Evolutionary conservation across 345 rosid genomes (phyloP).

Genomic region (Brassica nigra): DNA sequence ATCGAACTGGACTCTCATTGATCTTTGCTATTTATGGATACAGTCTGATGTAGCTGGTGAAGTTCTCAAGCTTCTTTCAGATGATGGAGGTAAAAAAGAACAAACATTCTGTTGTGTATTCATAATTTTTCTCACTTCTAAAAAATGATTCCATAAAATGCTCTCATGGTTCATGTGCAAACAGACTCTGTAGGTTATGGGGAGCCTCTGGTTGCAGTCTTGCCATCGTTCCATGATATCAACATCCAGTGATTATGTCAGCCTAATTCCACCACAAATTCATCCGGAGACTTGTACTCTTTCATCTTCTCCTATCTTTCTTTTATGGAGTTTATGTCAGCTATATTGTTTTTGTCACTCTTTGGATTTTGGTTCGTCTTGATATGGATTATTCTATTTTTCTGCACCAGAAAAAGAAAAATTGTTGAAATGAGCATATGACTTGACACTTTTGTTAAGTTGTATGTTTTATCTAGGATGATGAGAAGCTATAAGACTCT

Average conservation of each 20-base stretch:
- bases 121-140: neutral
- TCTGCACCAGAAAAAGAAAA: neutral
- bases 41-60: constrained; percentile 95
- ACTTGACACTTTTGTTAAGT: neutral
- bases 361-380: neutral
- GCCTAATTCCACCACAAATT: neutral
- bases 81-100: constrained; percentile 73
- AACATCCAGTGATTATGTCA: constrained; percentile 32
- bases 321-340: neutral
- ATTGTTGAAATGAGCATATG: neutral
- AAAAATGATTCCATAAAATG: neutral
- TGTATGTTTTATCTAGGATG: neutral
- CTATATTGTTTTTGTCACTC: constrained; percentile 9
- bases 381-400: neutral
- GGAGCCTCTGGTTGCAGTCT: constrained; percentile 81
- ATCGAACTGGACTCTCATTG: neutral
- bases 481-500: neutral
- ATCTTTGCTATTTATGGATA: constrained; percentile 34
- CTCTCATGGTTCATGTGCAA: neutral
- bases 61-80: constrained; percentile 74
- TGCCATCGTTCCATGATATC: constrained; percentile 80
- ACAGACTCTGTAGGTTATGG: constrained; percentile 88
- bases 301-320: constrained; percentile 20
- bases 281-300: constrained; percentile 16
- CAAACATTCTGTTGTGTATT: neutral